Conservation (phyloP, 169 alveolate species). For the Cryptosporidium ryanae region DNA sequence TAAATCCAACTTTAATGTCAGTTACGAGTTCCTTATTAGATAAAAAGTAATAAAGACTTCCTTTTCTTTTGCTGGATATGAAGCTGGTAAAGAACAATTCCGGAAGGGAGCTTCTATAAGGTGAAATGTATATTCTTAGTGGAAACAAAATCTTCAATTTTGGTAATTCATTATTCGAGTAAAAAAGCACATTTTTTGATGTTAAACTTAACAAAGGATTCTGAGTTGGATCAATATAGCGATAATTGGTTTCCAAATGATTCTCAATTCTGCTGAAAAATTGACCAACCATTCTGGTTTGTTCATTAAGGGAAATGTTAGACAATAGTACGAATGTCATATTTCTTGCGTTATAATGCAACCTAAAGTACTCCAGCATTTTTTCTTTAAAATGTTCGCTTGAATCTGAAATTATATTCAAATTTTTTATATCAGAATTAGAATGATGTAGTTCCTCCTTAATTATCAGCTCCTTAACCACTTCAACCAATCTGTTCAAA, state of each 20-base stretch:
- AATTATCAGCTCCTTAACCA: background rate
- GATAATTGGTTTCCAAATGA: background rate
- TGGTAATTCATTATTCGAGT: background rate
- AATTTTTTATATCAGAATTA: background rate
- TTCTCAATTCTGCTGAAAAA: conserved; percentile 23
- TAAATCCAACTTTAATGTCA: conserved; percentile 11
- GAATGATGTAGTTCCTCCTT: background rate
- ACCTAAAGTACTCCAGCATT: conserved; percentile 19
- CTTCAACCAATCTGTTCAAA: conserved; percentile 17
- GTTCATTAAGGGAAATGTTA: conserved; percentile 28
- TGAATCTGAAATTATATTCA: background rate
- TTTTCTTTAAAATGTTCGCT: background rate
- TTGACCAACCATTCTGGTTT: conserved; percentile 3
- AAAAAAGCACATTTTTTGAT: conserved; percentile 18
- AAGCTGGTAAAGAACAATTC: conserved; percentile 13
- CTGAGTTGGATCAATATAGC: background rate
- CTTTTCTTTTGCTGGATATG: conserved; percentile 53
- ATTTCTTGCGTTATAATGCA: conserved; percentile 34
- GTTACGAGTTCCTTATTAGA: conserved; percentile 24
- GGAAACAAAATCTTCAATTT: conserved; percentile 25
- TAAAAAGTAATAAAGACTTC: conserved; percentile 40
- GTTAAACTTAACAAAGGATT: conserved; percentile 22
- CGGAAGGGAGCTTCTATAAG: background rate
- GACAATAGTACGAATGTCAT: conserved; percentile 52
- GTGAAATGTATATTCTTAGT: background rate